Conservation (phyloP, 768 basidiomycete species). For the Naematelia encephala region DNA sequence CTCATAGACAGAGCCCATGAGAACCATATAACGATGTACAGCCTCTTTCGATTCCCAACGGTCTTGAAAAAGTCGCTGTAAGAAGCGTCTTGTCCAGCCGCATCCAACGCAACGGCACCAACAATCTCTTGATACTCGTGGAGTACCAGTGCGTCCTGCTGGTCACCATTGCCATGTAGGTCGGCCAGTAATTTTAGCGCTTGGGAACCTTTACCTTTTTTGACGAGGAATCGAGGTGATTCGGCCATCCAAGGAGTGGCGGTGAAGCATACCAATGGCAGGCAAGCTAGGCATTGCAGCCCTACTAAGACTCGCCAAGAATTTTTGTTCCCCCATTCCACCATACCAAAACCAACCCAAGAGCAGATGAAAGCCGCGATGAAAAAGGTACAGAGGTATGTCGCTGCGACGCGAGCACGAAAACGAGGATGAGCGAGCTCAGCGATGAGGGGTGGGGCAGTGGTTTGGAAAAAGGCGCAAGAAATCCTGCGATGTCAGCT, state of each 20-base stretch:
- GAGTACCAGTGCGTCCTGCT: slow-evolving; percentile 53
- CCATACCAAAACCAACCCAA: slow-evolving; percentile 16
- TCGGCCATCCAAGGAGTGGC: slow-evolving; percentile 67
- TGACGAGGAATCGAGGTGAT: slow-evolving; percentile 76
- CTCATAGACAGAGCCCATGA: slow-evolving; percentile 3
- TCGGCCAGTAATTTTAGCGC: slow-evolving; percentile 69
- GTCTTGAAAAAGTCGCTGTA: slow-evolving; percentile 62
- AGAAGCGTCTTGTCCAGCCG: background rate
- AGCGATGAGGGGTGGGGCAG: slow-evolving; percentile 57
- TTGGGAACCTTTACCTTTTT: slow-evolving; percentile 66
- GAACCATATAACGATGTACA: slow-evolving; percentile 4
- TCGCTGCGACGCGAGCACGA: slow-evolving; percentile 49
- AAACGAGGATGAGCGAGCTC: slow-evolving; percentile 25
- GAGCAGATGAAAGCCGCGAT: slow-evolving; percentile 14
- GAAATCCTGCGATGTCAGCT: slow-evolving; percentile 2
- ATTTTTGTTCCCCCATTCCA: slow-evolving; percentile 25
- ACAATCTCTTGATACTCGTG: slow-evolving; percentile 58
- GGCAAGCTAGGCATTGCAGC: slow-evolving; percentile 28
- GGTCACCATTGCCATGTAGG: slow-evolving; percentile 76
- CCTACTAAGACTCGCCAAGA: slow-evolving; percentile 60
- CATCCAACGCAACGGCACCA: slow-evolving; percentile 57
- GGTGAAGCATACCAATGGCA: slow-evolving; percentile 53
- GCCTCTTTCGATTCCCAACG: slow-evolving; percentile 57
- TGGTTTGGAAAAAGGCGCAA: slow-evolving; percentile 49
- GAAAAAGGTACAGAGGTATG: slow-evolving; percentile 9